Base-by-base conservation (phyloP, 2,329 filamentous ascomycete genomes). In the Xylariaceae sp. region DNA sequence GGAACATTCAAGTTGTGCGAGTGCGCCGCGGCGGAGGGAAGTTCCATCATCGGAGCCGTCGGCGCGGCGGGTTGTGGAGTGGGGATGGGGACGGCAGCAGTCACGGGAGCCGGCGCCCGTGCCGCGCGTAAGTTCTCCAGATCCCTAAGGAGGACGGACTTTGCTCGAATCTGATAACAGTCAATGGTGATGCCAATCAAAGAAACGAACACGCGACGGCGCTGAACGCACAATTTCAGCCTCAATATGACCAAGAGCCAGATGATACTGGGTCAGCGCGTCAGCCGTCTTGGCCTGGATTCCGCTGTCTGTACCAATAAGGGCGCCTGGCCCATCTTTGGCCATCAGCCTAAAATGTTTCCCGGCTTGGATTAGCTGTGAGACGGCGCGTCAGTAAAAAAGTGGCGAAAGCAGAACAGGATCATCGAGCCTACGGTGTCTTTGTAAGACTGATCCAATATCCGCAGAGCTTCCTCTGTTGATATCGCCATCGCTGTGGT, bases 301-400 rank as follows among this genome's bases (percentile, higher is more conserved):
- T 63, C 67, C 37, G 62, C 65, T 57, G 65, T 64, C 64, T 13
- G 63, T 60, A 15, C 66, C 68, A 15, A 64, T 62, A 15, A 71
- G 55, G 41, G 71, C 71, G 53, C 70, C 73, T 39, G 73, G 69
- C 13, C 73, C 71, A 58, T 80, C 76, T 59, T 73, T 76, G 29
- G 71, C 70, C 36, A 75, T 75, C 1, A 75, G 70, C 46, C 73
- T 79, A 12, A 84, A 69, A 16, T 80, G 78, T 64, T 80, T 85
- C 15, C 80, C 81, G 1, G 78, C 80, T 65, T 84, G 78, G 13
- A 85, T 72, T 22, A 84, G 75, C 81, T 85, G 55, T 13, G 37
- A 10, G 44, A 47, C 36, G n/a, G 30, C 8, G 22, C 4, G 39
- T 59, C 22, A 59, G 57, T 47, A 43, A 15, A 41, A 41, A 16